Evolutionary conservation across 2,329 filamentous ascomycete genomes (phyloP), one percentile per base, ranked within the genome.

Genomic region (Arachnomyces sp.): DNA sequence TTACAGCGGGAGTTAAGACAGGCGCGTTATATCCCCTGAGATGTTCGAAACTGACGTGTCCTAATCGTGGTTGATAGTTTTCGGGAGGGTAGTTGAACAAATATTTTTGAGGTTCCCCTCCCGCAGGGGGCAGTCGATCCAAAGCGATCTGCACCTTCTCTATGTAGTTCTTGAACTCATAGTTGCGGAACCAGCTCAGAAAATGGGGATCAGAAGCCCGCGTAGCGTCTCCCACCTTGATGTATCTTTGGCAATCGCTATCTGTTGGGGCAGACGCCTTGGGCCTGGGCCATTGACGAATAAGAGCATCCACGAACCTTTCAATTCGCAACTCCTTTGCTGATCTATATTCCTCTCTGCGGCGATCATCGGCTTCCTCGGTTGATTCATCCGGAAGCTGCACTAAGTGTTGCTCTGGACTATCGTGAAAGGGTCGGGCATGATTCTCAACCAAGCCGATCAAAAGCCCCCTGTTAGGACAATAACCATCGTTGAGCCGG

Each of bases 101-200:
- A 15, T 28, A 37, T 14, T 37, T 6, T 3, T 13, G 12, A 11
- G 17, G 18, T 8, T 7, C 5, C 17, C 11, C 7, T 11, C 3
- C 5, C 8, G 7, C n/a, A 14, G 25, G 5, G 3, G 17, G 6
- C 17, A 37, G 17, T n/a, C 12, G 12, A n/a, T 39, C 18, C 12
- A 52, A 34, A 7, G 37, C 30, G 4, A 31, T 36, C 33, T 50
- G 49, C 11, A 49, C 31, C 16, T 33, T 36, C 8, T 34, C 16
- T 4, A 50, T 39, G 36, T 52, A 45, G 25, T 45, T 29, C 18
- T 35, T 25, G 15, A 53, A 45, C 32, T 38, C 31, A 29, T 36
- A 32, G 33, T 53, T 52, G 11, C 35, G 42, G 28, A 49, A 50
- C 42, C 48, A 50, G 9, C 31, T 45, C 36, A 39, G 28, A 25